Conservation (phyloP, 805 yeast species). For the Citeromyces nyonsensis region DNA sequence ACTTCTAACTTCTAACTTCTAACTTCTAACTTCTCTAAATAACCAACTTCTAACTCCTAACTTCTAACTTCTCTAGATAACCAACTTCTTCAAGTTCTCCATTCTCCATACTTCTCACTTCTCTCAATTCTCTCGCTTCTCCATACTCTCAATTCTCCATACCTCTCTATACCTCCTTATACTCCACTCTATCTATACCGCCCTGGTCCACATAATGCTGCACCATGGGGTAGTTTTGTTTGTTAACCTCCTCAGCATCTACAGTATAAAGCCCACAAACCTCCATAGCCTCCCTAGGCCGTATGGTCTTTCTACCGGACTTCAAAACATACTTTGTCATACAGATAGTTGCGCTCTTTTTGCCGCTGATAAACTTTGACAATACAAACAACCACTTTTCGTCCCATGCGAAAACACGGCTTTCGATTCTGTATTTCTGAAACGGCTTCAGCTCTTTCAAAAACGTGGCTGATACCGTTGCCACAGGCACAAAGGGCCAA, state of each 20-base stretch:
- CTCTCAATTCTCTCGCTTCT: too few relatives aligned
- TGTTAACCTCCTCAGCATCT: constrained; percentile 25
- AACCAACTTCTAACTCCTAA: too few relatives aligned
- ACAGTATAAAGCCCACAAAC: constrained; percentile 40
- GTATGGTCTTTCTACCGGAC: constrained; percentile 58
- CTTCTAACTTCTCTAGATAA: too few relatives aligned
- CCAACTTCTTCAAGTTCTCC: too few relatives aligned
- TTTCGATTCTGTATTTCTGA: constrained; percentile 34
- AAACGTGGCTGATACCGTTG: constrained; percentile 51
- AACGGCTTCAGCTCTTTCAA: constrained; percentile 62
- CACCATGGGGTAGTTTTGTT: constrained; percentile 22
- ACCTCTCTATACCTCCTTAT: neutral
- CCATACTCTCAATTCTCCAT: neutral
- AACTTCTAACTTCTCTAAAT: too few relatives aligned
- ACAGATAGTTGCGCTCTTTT: constrained; percentile 29
- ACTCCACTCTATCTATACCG: constrained; percentile 3
- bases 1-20: too few relatives aligned
- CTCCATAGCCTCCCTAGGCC: constrained; percentile 44
- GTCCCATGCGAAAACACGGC: constrained; percentile 70
- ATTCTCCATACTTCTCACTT: too few relatives aligned
- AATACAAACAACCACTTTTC: constrained; percentile 70
- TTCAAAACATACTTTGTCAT: constrained; percentile 75
- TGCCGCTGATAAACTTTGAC: constrained; percentile 33
- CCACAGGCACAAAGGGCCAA: constrained; percentile 64
- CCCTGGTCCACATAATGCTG: constrained; percentile 16